Evolutionary conservation across 2,329 filamentous ascomycete genomes (phyloP).

Genomic region (Calonectria ilicicola): DNA sequence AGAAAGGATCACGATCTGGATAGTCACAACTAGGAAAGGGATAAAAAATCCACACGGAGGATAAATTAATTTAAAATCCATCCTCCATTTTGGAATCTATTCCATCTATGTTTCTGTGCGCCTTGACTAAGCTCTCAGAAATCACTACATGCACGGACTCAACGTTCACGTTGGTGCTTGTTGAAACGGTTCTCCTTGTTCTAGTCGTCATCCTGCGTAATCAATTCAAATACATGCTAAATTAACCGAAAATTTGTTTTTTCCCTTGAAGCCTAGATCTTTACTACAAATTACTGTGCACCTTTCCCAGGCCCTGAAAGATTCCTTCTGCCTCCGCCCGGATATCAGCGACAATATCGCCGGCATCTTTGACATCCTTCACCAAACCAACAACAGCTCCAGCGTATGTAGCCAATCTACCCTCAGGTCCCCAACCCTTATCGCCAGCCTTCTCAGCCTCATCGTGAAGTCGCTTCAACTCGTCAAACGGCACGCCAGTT

Average conservation of each 20-base stretch:
- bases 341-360: slow-evolving; percentile 50
- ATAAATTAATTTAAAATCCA: too few relatives aligned
- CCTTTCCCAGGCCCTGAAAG: not conserved
- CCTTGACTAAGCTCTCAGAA: too few relatives aligned
- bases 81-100: too few relatives aligned
- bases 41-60: too few relatives aligned
- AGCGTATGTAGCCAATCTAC: slow-evolving; percentile 63
- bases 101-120: too few relatives aligned
- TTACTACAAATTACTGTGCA: not conserved
- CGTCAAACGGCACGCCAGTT: slow-evolving; percentile 54
- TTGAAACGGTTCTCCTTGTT: too few relatives aligned
- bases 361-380: slow-evolving; percentile 52
- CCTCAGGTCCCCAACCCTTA: slow-evolving; percentile 59
- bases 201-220: too few relatives aligned
- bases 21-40: too few relatives aligned
- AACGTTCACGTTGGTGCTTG: too few relatives aligned
- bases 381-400: slow-evolving; percentile 60
- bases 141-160: too few relatives aligned
- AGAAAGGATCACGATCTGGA: too few relatives aligned
- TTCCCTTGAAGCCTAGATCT: not conserved
- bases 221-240: not conserved
- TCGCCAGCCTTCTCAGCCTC: slow-evolving; percentile 53
- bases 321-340: slow-evolving; percentile 41
- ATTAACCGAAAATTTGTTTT: not conserved
- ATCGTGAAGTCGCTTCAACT: slow-evolving; percentile 55